Evolutionary conservation across 2,329 filamentous ascomycete species (phyloP).

Genomic region (Diaporthe sp.): DNA sequence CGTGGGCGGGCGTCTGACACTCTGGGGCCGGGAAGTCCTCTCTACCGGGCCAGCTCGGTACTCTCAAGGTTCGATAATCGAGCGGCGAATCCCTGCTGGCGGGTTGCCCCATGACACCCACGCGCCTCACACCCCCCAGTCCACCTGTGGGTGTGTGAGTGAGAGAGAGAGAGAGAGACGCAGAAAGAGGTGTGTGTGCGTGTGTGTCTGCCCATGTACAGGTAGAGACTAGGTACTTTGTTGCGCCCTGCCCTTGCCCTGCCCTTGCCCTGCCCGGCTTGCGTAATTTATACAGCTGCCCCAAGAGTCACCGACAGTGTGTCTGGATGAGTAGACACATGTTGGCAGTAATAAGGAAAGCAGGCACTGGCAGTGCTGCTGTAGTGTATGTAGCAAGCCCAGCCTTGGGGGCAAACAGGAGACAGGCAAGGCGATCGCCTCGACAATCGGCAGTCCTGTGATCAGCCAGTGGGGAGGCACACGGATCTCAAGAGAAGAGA

Average conservation of each 20-base stretch:
- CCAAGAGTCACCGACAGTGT: neutral
- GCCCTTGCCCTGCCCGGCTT: constrained; percentile 13
- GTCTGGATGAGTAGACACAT: neutral
- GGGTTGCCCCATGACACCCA: constrained; percentile 35
- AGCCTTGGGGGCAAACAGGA: constrained; percentile 14
- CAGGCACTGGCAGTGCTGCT: neutral
- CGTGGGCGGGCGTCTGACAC: constrained; percentile 25
- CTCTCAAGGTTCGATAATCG: constrained; percentile 25
- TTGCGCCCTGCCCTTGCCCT: constrained; percentile 6
- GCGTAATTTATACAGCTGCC: neutral
- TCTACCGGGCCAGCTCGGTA: constrained; percentile 7
- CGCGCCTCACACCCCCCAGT: constrained; percentile 31
- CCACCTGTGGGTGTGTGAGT: constrained; percentile 10
- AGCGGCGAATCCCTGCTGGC: constrained; percentile 26
- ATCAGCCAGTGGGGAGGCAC: constrained; percentile 19
- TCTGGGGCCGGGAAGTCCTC: constrained; percentile 15
- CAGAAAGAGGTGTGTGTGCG: neutral
- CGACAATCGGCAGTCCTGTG: constrained; percentile 20
- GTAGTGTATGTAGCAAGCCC: neutral
- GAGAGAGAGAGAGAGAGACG: neutral
- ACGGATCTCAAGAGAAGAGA: constrained; percentile 5
- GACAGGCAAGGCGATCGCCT: constrained; percentile 9
- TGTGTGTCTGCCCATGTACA: neutral
- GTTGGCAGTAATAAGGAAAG: neutral
- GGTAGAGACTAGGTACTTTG: neutral